These are phyloP conservation scores for Neohortaea acidophila DNA, from an alignment of 495 filamentous ascomycete species.

Conservation along the genomic window DNA sequence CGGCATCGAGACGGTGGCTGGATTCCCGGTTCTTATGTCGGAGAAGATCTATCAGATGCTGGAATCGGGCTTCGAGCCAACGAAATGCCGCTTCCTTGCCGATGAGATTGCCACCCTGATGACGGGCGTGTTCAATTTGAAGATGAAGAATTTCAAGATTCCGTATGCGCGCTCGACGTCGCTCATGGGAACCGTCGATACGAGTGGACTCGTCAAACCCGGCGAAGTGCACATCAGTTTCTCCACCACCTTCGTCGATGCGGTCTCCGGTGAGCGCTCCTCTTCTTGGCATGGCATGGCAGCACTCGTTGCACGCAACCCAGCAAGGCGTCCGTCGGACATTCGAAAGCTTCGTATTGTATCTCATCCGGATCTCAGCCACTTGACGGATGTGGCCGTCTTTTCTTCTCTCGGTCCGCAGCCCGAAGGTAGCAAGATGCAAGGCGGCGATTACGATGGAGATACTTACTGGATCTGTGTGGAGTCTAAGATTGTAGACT, in stretches of 20 bases:
- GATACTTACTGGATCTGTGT: constrained; percentile 75
- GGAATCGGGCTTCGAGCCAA: constrained; percentile 32
- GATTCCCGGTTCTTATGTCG: not conserved
- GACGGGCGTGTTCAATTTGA: constrained; percentile 39
- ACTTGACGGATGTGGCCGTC: constrained; percentile 75
- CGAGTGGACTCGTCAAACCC: constrained; percentile 49
- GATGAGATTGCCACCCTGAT: constrained; percentile 40
- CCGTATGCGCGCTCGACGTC: constrained; percentile 59
- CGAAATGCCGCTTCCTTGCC: constrained; percentile 42
- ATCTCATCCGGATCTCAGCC: constrained; percentile 50
- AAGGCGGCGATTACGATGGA: constrained; percentile 91
- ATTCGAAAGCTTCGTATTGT: constrained; percentile 55
- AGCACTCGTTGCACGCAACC: constrained; percentile 71
- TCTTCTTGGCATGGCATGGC: constrained; percentile 51
- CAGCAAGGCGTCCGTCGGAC: constrained; percentile 67
- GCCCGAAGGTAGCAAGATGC: constrained; percentile 65
- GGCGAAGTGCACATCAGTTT: constrained; percentile 71
- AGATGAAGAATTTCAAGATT: constrained; percentile 49
- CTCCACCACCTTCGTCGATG: constrained; percentile 48
- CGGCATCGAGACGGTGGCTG: not conserved
- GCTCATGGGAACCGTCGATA: constrained; percentile 70
- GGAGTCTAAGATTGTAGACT: constrained; percentile 58
- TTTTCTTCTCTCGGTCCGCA: constrained; percentile 57
- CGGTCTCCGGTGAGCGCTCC: constrained; percentile 38
- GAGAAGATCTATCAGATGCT: constrained; percentile 2